Evolutionary conservation across 2,329 filamentous ascomycete genomes (phyloP), one percentile per base, ranked within the genome.

Genomic region (Penicillium sp.): DNA sequence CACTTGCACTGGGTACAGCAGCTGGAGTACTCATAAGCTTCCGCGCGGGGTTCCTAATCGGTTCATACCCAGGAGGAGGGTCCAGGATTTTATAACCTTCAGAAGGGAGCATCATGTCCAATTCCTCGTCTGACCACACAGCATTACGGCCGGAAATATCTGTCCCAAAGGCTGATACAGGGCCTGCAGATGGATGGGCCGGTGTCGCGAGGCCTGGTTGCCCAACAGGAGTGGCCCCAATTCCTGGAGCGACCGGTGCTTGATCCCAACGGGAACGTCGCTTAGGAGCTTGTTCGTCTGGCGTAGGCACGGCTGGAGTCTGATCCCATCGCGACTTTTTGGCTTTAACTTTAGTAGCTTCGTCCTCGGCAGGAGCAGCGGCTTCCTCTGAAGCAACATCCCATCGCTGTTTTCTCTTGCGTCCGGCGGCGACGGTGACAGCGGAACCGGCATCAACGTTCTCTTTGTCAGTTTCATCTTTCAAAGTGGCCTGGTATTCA

Each of bases 321-420:
- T 93, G 84, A 67, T 96, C 92, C 92, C 92, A 97, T 69, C 92
- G 81, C 20, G 91, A 95, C 64, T 89, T 84, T 71, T 92, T 94
- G 1, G 78, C 66, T 73, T 90, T 89, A 16, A 75, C 73, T 52
- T 85, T 83, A 23, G 80, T 73, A 40, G 77, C 66, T 23, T 79
- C 69, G n/a, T 78, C 74, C n/a, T 77, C 68, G 47, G 79, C 74
- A 16, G 75, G 67, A 21, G 80, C 78, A 38, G 83, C 79, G 5
- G 79, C 75, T 5, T 77, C 74, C 40, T 83, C 79, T 6, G 82
- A 78, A n/a, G 86, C 79, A 20, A 92, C 86, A 72, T 97, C 93
- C 94, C 94, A 99, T 73, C 94, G 85, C 80, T 95, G 91, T 82
- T 96, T 97, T 68, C 92, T 85, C 81, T 94, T 94, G 59, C 87